Evolutionary conservation across 257 asterid species (phyloP).

Genomic region (Solanum pimpinellifolium): DNA sequence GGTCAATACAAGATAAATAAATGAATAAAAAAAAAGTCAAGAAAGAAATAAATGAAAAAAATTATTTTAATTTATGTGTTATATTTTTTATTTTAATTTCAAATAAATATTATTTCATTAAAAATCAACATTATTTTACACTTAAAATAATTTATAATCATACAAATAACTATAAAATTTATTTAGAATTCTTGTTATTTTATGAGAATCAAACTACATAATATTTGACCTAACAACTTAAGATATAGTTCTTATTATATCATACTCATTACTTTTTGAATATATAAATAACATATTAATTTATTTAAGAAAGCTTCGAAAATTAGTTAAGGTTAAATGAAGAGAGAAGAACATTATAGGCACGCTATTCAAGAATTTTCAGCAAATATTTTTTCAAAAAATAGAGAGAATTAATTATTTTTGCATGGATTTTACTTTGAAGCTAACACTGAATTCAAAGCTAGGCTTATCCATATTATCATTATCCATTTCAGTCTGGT

Average conservation of each 20-base stretch:
- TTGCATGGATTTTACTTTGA: background rate
- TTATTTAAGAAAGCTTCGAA: background rate
- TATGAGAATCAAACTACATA: background rate
- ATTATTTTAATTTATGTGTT: background rate
- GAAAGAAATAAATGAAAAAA: background rate
- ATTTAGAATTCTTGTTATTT: background rate
- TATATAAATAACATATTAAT: background rate
- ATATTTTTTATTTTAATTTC: background rate
- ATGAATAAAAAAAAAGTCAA: background rate
- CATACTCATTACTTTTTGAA: background rate
- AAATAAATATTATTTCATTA: background rate
- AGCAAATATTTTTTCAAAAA: background rate
- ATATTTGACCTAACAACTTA: background rate
- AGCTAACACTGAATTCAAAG: background rate
- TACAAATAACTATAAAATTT: background rate
- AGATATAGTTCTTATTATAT: background rate
- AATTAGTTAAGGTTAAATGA: background rate
- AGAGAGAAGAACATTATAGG: conserved; percentile 11
- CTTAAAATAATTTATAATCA: background rate
- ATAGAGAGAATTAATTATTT: background rate
- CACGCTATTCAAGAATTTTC: conserved; percentile 36
- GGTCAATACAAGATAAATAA: background rate
- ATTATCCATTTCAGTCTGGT: background rate
- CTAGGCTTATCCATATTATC: conserved; percentile 4
- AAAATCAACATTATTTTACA: background rate